Percentiles rank a stretch among this genome's conserved stretches.
Conservation (phyloP, 1,284 basidiomycete genomes). For the Cutaneotrichosporon daszewskae region DNA sequence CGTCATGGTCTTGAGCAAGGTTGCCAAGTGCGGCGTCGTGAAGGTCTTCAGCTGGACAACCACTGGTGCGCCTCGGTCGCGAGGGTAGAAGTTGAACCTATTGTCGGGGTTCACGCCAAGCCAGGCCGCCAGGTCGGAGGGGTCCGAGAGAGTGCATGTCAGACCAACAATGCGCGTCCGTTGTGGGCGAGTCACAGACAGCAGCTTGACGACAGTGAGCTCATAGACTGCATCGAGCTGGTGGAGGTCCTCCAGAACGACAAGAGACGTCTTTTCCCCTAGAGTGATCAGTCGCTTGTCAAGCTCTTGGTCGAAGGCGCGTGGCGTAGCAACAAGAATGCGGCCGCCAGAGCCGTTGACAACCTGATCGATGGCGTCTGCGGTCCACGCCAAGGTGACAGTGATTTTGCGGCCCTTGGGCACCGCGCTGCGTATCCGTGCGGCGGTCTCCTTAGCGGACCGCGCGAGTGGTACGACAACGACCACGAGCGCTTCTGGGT, state of each 20-base stretch:
- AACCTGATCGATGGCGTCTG: slow-evolving; percentile 27
- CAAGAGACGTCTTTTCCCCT: slow-evolving; percentile 55
- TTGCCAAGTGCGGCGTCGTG: slow-evolving; percentile 77
- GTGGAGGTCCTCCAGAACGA: slow-evolving; percentile 82
- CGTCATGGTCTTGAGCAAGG: slow-evolving; percentile 84
- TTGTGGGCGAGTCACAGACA: slow-evolving; percentile 56
- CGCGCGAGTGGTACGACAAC: slow-evolving; percentile 42
- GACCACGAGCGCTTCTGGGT: slow-evolving; percentile 33
- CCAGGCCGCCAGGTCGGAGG: slow-evolving; percentile 76
- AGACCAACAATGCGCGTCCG: slow-evolving; percentile 73
- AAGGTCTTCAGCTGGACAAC: slow-evolving; percentile 68
- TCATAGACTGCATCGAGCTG: slow-evolving; percentile 79
- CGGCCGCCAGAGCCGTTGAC: slow-evolving; percentile 11
- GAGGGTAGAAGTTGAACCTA: slow-evolving; percentile 73
- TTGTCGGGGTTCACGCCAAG: slow-evolving; percentile 60
- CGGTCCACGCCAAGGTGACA: slow-evolving; percentile 22
- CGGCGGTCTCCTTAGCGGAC: slow-evolving; percentile 37
- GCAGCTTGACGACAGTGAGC: slow-evolving; percentile 64
- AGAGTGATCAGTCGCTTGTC: slow-evolving; percentile 5
- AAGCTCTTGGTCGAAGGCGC: slow-evolving; percentile 32
- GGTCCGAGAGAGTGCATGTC: slow-evolving; percentile 71
- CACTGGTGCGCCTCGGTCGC: slow-evolving; percentile 76
- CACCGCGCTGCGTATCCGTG: slow-evolving; percentile 34
- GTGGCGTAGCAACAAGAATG: slow-evolving; percentile 45
- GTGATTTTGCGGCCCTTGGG: slow-evolving; percentile 26